Conservation (phyloP, 2,329 filamentous ascomycete genomes). For the Colletotrichum sp. region DNA sequence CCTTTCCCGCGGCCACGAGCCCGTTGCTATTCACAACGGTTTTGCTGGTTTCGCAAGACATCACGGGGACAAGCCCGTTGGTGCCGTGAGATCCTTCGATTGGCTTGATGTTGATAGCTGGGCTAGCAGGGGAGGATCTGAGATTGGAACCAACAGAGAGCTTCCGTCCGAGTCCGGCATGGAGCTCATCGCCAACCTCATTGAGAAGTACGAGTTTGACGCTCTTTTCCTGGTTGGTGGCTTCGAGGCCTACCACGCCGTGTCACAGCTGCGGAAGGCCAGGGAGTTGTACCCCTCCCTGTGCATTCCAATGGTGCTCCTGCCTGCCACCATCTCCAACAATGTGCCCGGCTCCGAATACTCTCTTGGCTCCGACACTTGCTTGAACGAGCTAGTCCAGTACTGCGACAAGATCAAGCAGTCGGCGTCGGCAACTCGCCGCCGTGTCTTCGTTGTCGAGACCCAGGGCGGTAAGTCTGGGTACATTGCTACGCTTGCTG, state of each 20-base stretch:
- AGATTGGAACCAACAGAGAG: conserved; percentile 97
- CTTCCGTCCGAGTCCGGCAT: conserved; percentile 87
- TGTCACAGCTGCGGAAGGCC: conserved; percentile 85
- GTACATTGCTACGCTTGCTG: conserved; percentile 90
- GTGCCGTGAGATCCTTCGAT: conserved; percentile 82
- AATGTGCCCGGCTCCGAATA: conserved; percentile 98
- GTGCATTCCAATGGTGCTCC: conserved; percentile 88
- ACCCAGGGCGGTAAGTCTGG: conserved; percentile 95
- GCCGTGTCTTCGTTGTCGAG: conserved; percentile 96
- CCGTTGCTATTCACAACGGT: conserved; percentile 93
- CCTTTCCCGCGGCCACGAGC: conserved; percentile 87
- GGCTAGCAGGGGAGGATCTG: conserved; percentile 95
- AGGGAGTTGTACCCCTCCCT: conserved; percentile 81
- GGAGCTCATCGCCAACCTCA: conserved; percentile 79
- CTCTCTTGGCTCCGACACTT: conserved; percentile 95
- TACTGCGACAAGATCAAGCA: conserved; percentile 99
- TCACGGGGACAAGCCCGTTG: conserved; percentile 80
- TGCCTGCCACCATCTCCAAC: conserved; percentile 98
- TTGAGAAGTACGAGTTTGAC: conserved; percentile 88
- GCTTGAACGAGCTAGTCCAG: conserved; percentile 89
- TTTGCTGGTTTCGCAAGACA: conserved; percentile 94
- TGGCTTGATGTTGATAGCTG: conserved; percentile 96
- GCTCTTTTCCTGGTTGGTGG: conserved; percentile 91
- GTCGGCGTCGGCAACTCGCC: conserved; percentile 90
- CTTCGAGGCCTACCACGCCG: conserved; percentile 94